phyloP scores from a whole-genome alignment of 169 alveolate species.

The Plasmodium ovale region DNA sequence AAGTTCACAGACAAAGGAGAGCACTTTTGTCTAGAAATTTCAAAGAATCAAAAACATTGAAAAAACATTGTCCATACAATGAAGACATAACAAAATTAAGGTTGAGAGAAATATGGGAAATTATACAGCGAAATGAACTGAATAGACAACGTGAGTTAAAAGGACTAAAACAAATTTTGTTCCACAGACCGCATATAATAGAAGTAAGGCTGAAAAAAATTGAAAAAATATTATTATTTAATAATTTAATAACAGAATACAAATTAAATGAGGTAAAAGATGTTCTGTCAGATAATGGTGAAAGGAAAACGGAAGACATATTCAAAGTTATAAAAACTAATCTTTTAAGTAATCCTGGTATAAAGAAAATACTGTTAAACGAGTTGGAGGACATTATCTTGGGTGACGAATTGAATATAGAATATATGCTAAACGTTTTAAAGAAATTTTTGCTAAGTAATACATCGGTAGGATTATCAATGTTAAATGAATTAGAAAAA shows the following conservation, averaged over 20 bases:
- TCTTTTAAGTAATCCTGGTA: not conserved
- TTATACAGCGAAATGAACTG: not conserved
- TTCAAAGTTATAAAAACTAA: not conserved
- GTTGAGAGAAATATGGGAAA: not conserved
- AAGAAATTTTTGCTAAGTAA: not conserved
- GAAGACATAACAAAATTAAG: not conserved
- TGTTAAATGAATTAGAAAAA: not conserved
- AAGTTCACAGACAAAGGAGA: not conserved
- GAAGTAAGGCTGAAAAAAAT: not conserved
- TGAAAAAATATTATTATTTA: too few species aligned
- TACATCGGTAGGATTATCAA: not conserved
- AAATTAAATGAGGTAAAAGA: not conserved
- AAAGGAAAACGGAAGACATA: not conserved
- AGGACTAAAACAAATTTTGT: not conserved
- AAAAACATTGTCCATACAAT: not conserved
- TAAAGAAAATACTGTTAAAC: not conserved
- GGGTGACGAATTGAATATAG: not conserved
- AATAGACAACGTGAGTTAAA: not conserved
- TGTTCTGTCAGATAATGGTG: not conserved
- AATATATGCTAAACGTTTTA: constrained; percentile 1
- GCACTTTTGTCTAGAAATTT: not conserved
- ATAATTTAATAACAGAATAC: not conserved
- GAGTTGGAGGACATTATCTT: constrained; percentile 2
- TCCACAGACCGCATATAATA: not conserved
- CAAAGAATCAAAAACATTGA: not conserved